Percentiles rank a stretch among this genome's conserved stretches.
Evolutionary conservation across 2,329 filamentous ascomycete genomes (phyloP).

Genomic region (Exophiala sp.): DNA sequence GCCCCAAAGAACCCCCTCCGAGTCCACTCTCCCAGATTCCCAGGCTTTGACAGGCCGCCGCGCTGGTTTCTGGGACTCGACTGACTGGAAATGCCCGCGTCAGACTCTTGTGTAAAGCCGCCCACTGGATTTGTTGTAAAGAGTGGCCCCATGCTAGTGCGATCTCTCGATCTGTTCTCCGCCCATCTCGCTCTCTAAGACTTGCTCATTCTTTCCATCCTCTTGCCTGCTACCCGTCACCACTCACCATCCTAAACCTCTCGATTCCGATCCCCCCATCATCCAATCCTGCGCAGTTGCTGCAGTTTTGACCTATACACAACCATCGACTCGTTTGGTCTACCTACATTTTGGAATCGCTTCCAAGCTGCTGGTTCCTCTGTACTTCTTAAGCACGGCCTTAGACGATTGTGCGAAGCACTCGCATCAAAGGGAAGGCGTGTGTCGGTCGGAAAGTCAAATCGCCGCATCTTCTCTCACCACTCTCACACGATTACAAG

Average conservation of each 20-base stretch:
- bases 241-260: slow-evolving; percentile 7
- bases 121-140: background rate
- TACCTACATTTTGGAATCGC: too few relatives aligned
- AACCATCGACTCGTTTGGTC: too few relatives aligned
- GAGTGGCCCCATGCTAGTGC: slow-evolving; percentile 21
- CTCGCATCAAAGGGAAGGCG: too few relatives aligned
- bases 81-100: slow-evolving; percentile 1
- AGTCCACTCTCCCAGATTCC: slow-evolving; percentile 1
- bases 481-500: too few relatives aligned
- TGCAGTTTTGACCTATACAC: too few relatives aligned
- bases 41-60: background rate
- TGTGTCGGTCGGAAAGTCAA: too few relatives aligned
- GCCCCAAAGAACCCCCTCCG: slow-evolving; percentile 1
- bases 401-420: too few relatives aligned
- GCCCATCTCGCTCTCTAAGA: slow-evolving; percentile 29
- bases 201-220: slow-evolving; percentile 26
- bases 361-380: too few relatives aligned
- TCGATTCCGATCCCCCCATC: slow-evolving; percentile 14
- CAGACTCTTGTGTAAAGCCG: background rate
- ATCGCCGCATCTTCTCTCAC: too few relatives aligned
- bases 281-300: background rate
- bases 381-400: too few relatives aligned
- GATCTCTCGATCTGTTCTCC: slow-evolving; percentile 30
- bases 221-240: slow-evolving; percentile 16
- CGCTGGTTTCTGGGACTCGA: slow-evolving; percentile 3